Evolutionary conservation across 257 asterid species (phyloP).

Genomic region (Hygrophila difformis): DNA sequence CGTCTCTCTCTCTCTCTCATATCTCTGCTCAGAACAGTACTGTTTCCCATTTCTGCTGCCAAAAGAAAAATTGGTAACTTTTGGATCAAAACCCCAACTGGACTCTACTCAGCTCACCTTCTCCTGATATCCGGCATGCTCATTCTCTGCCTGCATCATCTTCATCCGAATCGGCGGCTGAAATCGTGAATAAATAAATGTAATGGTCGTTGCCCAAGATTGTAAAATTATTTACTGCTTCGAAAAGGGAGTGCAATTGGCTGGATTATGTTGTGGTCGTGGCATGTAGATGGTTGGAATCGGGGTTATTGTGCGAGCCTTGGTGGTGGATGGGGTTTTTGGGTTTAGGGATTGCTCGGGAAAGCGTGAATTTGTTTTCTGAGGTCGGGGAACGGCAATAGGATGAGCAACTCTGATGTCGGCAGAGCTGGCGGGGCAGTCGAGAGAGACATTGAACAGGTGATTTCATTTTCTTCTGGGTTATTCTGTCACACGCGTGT

Average conservation of each 20-base stretch:
- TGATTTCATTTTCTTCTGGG: too few species aligned
- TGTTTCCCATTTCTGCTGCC: slow-evolving; percentile 25
- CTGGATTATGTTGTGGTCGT: background rate
- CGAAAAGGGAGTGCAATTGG: background rate
- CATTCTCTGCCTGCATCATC: slow-evolving; percentile 9
- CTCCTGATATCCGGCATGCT: slow-evolving; percentile 21
- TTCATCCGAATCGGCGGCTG: slow-evolving; percentile 15
- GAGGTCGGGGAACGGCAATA: slow-evolving; percentile 23
- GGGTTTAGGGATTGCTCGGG: slow-evolving; percentile 24
- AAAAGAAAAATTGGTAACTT: slow-evolving; percentile 17
- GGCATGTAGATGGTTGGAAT: slow-evolving; percentile 1
- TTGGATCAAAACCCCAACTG: slow-evolving; percentile 26
- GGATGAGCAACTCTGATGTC: slow-evolving; percentile 44
- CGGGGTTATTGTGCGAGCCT: slow-evolving; percentile 5
- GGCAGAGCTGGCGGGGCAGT: slow-evolving; percentile 41
- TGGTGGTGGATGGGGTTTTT: slow-evolving; percentile 25
- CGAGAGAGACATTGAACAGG: slow-evolving; percentile 66
- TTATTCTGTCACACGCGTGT: too few species aligned
- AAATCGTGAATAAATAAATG: background rate
- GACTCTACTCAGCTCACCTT: slow-evolving; percentile 19
- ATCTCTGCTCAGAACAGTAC: slow-evolving; percentile 14
- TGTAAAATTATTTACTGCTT: background rate
- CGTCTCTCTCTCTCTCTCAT: slow-evolving; percentile 5
- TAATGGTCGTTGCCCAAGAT: slow-evolving; percentile 13
- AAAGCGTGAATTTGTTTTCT: slow-evolving; percentile 12